A percentile compares a stretch with the other conserved stretches of the same genome.
These are phyloP conservation scores for Vitis labrusca DNA, from an alignment of 164 flowering plant species.

Conservation along the genomic window DNA sequence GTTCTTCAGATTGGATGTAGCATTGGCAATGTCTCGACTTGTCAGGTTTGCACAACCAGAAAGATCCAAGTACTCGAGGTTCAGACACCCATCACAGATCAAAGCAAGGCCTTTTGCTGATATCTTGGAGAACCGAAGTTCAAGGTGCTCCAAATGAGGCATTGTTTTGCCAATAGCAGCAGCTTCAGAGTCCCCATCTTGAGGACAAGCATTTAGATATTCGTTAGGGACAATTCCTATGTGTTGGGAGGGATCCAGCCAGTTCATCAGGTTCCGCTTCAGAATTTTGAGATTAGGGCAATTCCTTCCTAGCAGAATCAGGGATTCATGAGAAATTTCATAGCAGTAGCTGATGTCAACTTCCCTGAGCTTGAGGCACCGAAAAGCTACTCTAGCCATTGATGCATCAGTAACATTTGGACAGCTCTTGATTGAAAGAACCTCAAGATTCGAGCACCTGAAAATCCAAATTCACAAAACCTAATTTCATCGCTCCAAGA, in stretches of 20 bases:
- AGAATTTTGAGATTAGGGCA: conserved; percentile 62
- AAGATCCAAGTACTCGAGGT: conserved; percentile 67
- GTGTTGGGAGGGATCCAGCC: conserved; percentile 77
- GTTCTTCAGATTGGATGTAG: conserved; percentile 47
- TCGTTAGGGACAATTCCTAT: conserved; percentile 64
- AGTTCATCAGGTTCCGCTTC: conserved; percentile 71
- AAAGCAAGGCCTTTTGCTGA: conserved; percentile 57
- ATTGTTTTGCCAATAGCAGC: conserved; percentile 60
- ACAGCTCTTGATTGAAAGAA: conserved; percentile 74
- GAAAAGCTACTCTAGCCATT: conserved; percentile 50
- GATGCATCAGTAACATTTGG: conserved; percentile 66
- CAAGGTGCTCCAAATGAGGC: conserved; percentile 69
- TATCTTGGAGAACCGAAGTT: conserved; percentile 72
- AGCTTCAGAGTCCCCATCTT: conserved; percentile 79
- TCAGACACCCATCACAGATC: conserved; percentile 58
- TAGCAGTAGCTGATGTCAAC: conserved; percentile 85
- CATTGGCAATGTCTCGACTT: conserved; percentile 60
- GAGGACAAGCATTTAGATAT: conserved; percentile 74
- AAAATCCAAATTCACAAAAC: conserved; percentile 8
- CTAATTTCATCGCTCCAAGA: background rate
- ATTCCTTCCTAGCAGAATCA: conserved; percentile 56
- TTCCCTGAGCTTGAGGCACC: conserved; percentile 58
- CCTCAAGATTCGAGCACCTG: conserved; percentile 77
- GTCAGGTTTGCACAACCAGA: conserved; percentile 79
- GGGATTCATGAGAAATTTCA: conserved; percentile 68